phyloP scores from a whole-genome alignment of 208 protist genomes.

The Porcisia hertigi region DNA sequence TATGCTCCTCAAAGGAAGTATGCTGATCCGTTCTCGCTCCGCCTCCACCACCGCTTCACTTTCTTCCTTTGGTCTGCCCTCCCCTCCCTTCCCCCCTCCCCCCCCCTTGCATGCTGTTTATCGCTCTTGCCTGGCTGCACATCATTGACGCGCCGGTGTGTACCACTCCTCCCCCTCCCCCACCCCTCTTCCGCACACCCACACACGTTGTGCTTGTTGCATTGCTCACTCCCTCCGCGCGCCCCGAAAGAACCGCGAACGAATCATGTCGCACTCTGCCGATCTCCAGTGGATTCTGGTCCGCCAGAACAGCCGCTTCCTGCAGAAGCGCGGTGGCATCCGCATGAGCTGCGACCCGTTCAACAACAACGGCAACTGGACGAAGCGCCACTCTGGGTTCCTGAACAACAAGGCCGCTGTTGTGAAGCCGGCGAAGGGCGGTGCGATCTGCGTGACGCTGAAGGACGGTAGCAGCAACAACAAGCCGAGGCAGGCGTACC shows the following conservation, averaged over 20 bases:
- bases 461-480: conserved; percentile 74
- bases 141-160: background rate
- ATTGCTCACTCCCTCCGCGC: background rate
- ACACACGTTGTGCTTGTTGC: background rate
- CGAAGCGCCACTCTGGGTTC: conserved; percentile 81
- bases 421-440: conserved; percentile 75
- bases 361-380: conserved; percentile 89
- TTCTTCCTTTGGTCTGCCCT: background rate
- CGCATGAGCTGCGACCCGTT: conserved; percentile 81
- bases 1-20: no score
- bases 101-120: background rate
- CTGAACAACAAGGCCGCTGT: conserved; percentile 73
- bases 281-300: conserved; percentile 88
- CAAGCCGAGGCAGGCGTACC: conserved; percentile 82
- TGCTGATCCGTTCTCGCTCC: background rate
- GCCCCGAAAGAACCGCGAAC: conserved; percentile 12
- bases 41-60: background rate
- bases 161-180: background rate
- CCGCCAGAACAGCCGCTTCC: conserved; percentile 83
- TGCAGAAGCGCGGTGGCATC: conserved; percentile 82
- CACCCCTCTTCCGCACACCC: background rate
- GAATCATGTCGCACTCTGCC: conserved; percentile 77
- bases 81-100: no score
- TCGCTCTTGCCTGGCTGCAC: no score
- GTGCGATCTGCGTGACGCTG: conserved; percentile 65